phyloP scores from a whole-genome alignment of 2,329 filamentous ascomycete genomes.

The Daldinia sp. region DNA sequence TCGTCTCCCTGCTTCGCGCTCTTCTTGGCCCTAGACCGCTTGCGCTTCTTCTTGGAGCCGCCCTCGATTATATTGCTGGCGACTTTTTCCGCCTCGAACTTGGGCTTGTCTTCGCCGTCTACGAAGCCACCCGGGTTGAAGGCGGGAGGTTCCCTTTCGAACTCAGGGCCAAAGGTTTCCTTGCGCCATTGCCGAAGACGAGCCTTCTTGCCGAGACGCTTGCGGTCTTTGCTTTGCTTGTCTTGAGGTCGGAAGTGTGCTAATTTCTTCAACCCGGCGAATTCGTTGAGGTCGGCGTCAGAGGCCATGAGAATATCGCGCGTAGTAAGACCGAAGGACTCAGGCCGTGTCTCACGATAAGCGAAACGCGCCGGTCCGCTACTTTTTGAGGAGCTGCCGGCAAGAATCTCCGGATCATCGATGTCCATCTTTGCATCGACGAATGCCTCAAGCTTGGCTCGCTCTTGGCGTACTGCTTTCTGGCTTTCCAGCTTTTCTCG shows the following conservation, averaged over 20 bases:
- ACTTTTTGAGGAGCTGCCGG: slow-evolving; percentile 42
- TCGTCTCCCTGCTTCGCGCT: slow-evolving; percentile 37
- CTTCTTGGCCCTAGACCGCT: slow-evolving; percentile 44
- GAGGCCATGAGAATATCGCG: slow-evolving; percentile 89
- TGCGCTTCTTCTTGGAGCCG: slow-evolving; percentile 48
- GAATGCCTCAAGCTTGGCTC: slow-evolving; percentile 82
- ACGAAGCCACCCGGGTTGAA: slow-evolving; percentile 60
- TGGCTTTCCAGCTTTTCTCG: slow-evolving; percentile 66
- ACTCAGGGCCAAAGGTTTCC: slow-evolving; percentile 69
- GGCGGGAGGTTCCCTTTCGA: slow-evolving; percentile 63
- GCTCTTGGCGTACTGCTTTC: slow-evolving; percentile 80
- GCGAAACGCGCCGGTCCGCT: slow-evolving; percentile 68
- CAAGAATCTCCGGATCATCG: slow-evolving; percentile 68
- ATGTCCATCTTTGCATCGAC: slow-evolving; percentile 84
- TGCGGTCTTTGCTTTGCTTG: slow-evolving; percentile 89
- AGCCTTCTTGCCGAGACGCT: slow-evolving; percentile 91
- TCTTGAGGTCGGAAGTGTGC: slow-evolving; percentile 86
- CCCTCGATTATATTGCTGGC: slow-evolving; percentile 48
- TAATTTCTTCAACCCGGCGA: slow-evolving; percentile 92
- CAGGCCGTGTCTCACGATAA: slow-evolving; percentile 93
- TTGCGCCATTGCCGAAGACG: slow-evolving; percentile 84
- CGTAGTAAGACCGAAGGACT: slow-evolving; percentile 86
- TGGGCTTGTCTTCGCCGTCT: slow-evolving; percentile 40
- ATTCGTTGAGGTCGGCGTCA: slow-evolving; percentile 87
- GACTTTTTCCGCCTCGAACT: slow-evolving; percentile 26